These are phyloP conservation scores for Leccinellum luteum DNA, from an alignment of 768 basidiomycete species.

Conservation along the genomic window DNA sequence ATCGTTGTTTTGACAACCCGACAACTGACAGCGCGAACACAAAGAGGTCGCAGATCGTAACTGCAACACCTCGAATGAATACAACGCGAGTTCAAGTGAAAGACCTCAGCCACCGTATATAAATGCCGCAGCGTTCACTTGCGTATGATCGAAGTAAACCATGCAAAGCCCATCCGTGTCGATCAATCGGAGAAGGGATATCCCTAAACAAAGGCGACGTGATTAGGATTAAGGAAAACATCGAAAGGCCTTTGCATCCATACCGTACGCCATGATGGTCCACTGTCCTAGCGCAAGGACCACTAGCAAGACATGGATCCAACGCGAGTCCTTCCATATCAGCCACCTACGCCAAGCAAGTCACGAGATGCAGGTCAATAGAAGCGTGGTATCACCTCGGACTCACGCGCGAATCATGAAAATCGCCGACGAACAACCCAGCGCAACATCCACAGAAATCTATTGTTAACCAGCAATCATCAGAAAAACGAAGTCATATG, in stretches of 20 bases:
- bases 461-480: neutral
- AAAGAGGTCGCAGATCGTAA: constrained; percentile 16
- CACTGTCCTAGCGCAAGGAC: constrained; percentile 21
- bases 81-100: neutral
- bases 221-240: neutral
- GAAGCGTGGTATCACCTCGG: neutral
- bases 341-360: constrained; percentile 17
- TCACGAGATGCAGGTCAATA: neutral
- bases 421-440: constrained; percentile 22
- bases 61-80: constrained; percentile 7
- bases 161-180: neutral
- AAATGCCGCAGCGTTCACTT: neutral
- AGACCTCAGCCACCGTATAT: constrained; percentile 14
- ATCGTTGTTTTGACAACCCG: constrained; percentile 12
- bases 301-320: constrained; percentile 10
- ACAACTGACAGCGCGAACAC: constrained; percentile 17
- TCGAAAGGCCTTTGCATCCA: neutral
- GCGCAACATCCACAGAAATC: neutral
- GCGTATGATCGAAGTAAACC: neutral
- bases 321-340: constrained; percentile 20
- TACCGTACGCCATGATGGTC: constrained; percentile 11
- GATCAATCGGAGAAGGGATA: neutral
- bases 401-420: constrained; percentile 27
- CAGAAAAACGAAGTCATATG: neutral
- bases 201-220: constrained; percentile 2